These are phyloP conservation scores for Aulographum hederae DNA, from an alignment of 2,329 filamentous ascomycete genomes.

Conservation along the genomic window DNA sequence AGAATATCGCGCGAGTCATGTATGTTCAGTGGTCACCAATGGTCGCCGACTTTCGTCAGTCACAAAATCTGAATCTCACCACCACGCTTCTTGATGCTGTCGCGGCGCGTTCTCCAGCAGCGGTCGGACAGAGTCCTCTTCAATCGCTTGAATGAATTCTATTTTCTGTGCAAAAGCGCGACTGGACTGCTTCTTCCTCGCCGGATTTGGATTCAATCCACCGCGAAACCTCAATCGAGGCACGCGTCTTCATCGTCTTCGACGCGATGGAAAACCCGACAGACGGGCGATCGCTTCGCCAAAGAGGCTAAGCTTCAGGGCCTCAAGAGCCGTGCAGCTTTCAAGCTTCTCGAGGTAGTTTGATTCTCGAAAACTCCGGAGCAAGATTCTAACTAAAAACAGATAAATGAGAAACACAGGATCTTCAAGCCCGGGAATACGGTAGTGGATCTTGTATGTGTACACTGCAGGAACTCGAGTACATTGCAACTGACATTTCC, in stretches of 20 bases:
- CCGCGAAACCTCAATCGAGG: not conserved
- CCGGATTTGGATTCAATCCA: slow-evolving; percentile 7
- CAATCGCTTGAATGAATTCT: slow-evolving; percentile 3
- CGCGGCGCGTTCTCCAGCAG: slow-evolving; percentile 16
- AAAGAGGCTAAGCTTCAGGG: slow-evolving; percentile 60
- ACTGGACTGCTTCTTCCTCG: slow-evolving; percentile 6
- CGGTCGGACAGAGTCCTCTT: slow-evolving; percentile 16
- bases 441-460: slow-evolving; percentile 66
- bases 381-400: slow-evolving; percentile 4
- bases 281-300: slow-evolving; percentile 53
- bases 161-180: slow-evolving; percentile 1
- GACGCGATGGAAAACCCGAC: slow-evolving; percentile 67
- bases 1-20: too few species aligned
- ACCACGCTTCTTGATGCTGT: slow-evolving; percentile 18
- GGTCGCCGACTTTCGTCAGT: too few species aligned
- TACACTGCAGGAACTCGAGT: slow-evolving; percentile 4
- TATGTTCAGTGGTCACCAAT: too few species aligned
- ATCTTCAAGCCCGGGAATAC: slow-evolving; percentile 69
- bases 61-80: too few species aligned
- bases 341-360: slow-evolving; percentile 70
- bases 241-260: slow-evolving; percentile 36
- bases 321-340: slow-evolving; percentile 79
- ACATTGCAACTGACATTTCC: slow-evolving; percentile 1
- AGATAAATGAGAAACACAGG: slow-evolving; percentile 69
- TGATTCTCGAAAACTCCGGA: slow-evolving; percentile 3